A percentile compares a stretch with the other conserved stretches of the same genome.
Conservation (phyloP, 208 protist genomes). For the Phytomonas sp. region DNA sequence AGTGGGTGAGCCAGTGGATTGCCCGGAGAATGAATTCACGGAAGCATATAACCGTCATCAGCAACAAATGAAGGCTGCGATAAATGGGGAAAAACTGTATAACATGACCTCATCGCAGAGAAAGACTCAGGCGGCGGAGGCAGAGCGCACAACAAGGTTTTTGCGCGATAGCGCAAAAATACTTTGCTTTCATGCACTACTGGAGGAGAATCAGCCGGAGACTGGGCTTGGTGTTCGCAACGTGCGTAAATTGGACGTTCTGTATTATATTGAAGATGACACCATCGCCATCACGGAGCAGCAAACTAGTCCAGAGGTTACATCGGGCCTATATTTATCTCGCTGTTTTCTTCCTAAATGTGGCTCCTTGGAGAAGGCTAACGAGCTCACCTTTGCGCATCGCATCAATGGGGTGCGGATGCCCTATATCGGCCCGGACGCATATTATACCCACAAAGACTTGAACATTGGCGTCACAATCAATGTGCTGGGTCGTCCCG, state of each 20-base stretch:
- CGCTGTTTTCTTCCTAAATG: constrained; percentile 72
- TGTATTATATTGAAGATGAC: constrained; percentile 94
- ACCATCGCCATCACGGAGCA: constrained; percentile 93
- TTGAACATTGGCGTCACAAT: constrained; percentile 74
- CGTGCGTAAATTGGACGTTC: constrained; percentile 83
- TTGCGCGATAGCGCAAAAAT: constrained; percentile 91
- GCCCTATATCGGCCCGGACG: constrained; percentile 56
- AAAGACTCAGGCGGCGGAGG: constrained; percentile 28
- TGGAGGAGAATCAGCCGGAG: constrained; percentile 45
- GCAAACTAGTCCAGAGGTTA: constrained; percentile 79
- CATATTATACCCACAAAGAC: constrained; percentile 79
- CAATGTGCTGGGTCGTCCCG: constrained; percentile 68
- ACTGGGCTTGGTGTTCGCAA: constrained; percentile 25
- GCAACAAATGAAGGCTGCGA: constrained; percentile 13
- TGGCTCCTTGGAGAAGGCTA: constrained; percentile 59
- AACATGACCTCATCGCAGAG: background rate
- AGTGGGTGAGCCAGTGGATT: constrained; percentile 34
- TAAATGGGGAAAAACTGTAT: background rate
- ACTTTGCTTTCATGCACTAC: constrained; percentile 92
- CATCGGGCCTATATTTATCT: constrained; percentile 82
- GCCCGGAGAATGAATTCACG: constrained; percentile 72
- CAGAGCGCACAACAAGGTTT: constrained; percentile 72
- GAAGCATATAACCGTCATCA: constrained; percentile 39
- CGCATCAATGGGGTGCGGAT: constrained; percentile 75
- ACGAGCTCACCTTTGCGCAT: constrained; percentile 79